Conservation (phyloP, 179 eudicot species). For the Gypsophila paniculata region DNA sequence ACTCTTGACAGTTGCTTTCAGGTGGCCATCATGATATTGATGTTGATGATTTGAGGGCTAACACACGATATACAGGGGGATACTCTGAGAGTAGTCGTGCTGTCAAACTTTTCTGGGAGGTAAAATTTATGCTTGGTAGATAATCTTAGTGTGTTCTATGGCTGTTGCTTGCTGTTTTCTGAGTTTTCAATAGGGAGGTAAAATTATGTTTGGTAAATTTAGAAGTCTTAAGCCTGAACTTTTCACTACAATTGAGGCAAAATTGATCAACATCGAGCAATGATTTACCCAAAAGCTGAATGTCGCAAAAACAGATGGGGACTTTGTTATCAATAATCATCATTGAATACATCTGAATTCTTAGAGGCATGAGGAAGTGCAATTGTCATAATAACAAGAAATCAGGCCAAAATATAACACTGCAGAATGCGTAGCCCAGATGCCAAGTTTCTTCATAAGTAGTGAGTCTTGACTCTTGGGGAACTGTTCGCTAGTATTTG, state of each 20-base stretch:
- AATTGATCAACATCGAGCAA: no score
- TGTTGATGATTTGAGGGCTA: conserved; percentile 64
- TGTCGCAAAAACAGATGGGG: background rate
- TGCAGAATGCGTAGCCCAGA: background rate
- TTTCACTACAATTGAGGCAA: background rate
- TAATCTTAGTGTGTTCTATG: background rate
- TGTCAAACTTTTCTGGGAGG: conserved; percentile 95
- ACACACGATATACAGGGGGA: conserved; percentile 91
- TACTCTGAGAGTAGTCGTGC: conserved; percentile 86
- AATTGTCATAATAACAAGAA: background rate
- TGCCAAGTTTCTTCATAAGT: background rate
- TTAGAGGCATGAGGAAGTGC: background rate
- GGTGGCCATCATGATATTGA: conserved; percentile 92
- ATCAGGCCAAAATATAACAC: background rate
- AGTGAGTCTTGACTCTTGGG: background rate
- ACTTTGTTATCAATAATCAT: background rate
- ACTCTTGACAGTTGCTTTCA: conserved; percentile 66
- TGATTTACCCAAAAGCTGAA: background rate
- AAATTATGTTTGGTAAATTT: background rate
- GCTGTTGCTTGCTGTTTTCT: background rate
- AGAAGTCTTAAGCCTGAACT: background rate
- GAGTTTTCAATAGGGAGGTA: background rate
- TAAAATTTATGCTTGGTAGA: conserved; percentile 28
- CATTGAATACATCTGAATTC: background rate
- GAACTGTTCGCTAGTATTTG: background rate